These are phyloP conservation scores for Colletotrichum orchidophilum DNA, from an alignment of 2,329 filamentous ascomycete genomes.

Conservation along the genomic window DNA sequence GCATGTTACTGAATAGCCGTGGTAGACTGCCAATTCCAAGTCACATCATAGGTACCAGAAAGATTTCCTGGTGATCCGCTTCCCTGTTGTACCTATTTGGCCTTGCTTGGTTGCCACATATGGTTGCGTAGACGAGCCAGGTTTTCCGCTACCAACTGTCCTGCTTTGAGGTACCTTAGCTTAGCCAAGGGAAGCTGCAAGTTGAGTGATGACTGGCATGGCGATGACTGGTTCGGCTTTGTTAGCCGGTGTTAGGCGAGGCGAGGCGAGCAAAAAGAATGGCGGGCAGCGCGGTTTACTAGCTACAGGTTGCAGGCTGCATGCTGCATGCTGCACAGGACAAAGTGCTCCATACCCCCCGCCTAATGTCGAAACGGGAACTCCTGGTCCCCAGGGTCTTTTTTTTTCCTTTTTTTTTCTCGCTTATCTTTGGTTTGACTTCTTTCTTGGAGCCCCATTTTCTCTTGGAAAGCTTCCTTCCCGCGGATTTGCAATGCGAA, in stretches of 20 bases:
- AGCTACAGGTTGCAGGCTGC: too few species aligned
- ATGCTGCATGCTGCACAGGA: too few species aligned
- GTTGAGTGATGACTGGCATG: constrained; percentile 9
- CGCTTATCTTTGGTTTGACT: background rate
- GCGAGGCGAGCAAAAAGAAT: background rate
- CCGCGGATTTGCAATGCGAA: background rate
- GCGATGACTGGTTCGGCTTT: constrained; percentile 14
- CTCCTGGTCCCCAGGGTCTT: background rate
- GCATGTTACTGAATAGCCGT: background rate
- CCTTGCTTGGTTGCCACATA: background rate
- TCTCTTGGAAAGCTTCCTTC: background rate
- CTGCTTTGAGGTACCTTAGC: background rate
- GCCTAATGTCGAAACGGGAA: background rate
- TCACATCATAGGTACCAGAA: background rate
- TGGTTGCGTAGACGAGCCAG: background rate
- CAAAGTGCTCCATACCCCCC: too few species aligned
- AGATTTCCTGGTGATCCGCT: background rate
- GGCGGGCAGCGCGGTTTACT: too few species aligned
- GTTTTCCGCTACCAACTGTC: background rate
- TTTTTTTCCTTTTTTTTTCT: background rate
- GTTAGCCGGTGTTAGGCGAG: background rate
- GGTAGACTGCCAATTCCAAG: background rate
- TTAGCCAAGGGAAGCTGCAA: background rate
- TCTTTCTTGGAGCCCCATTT: background rate
- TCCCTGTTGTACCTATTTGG: background rate